phyloP scores from a whole-genome alignment of 2,329 filamentous ascomycete species.

The Fusarium zealandicum region DNA sequence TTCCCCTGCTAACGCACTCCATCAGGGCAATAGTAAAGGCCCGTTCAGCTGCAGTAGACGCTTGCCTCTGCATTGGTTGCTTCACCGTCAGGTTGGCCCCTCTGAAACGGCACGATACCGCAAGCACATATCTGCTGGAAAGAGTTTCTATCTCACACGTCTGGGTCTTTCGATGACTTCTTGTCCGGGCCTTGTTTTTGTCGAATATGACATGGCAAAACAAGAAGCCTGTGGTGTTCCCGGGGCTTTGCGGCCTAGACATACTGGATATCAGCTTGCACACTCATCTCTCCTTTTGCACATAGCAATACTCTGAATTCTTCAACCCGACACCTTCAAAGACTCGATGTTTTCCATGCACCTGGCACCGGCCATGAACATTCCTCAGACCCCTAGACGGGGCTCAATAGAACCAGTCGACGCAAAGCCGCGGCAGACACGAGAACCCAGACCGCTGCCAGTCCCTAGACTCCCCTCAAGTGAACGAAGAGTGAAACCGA shows the following conservation, averaged over 20 bases:
- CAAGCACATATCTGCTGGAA: neutral
- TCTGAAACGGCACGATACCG: slow-evolving; percentile 16
- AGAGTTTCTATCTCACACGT: neutral
- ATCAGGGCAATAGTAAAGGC: too few species aligned
- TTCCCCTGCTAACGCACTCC: neutral
- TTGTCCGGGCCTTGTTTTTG: too few species aligned
- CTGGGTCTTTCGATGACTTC: neutral
- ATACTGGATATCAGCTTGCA: too few species aligned
- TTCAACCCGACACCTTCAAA: too few species aligned
- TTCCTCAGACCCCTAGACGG: slow-evolving; percentile 9
- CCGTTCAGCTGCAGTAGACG: neutral
- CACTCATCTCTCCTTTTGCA: neutral
- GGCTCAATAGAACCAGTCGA: slow-evolving; percentile 1
- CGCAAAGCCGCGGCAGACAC: slow-evolving; percentile 11
- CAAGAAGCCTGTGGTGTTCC: neutral
- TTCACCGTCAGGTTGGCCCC: neutral
- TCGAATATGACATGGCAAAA: neutral
- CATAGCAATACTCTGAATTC: neutral
- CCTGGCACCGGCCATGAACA: slow-evolving; percentile 22
- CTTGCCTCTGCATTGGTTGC: slow-evolving; percentile 1
- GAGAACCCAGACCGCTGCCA: slow-evolving; percentile 2
- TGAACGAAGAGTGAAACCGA: slow-evolving; percentile 31
- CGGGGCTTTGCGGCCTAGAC: too few species aligned
- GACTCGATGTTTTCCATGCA: slow-evolving; percentile 8
- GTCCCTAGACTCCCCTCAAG: slow-evolving; percentile 12